Percentiles rank a stretch among this genome's conserved stretches.
These are phyloP conservation scores for Nematodospora valgi DNA, from an alignment of 805 yeast species.

Conservation along the genomic window DNA sequence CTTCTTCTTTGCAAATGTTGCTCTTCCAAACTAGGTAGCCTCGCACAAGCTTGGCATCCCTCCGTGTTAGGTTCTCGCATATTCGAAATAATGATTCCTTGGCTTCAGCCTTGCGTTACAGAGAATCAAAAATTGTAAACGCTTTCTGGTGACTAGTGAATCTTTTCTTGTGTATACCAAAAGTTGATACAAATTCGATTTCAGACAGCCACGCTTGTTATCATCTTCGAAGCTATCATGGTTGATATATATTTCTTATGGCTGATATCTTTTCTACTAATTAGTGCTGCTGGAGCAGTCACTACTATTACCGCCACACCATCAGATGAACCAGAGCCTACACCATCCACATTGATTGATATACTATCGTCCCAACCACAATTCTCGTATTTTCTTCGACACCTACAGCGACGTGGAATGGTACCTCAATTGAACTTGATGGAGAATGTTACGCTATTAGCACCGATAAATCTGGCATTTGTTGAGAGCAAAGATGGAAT, in stretches of 20 bases:
- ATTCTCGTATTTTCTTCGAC: slow-evolving; percentile 59
- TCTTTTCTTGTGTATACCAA: too few relatives aligned
- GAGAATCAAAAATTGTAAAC: too few relatives aligned
- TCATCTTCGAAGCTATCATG: too few relatives aligned
- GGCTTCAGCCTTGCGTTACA: too few relatives aligned
- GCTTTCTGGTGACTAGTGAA: too few relatives aligned
- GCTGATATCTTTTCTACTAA: background rate
- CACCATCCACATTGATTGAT: slow-evolving; percentile 57
- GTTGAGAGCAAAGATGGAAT: slow-evolving; percentile 15
- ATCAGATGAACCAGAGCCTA: slow-evolving; percentile 13
- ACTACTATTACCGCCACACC: slow-evolving; percentile 7
- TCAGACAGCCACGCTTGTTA: too few relatives aligned
- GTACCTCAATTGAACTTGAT: slow-evolving; percentile 59
- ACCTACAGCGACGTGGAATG: slow-evolving; percentile 59
- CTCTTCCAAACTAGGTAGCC: too few relatives aligned
- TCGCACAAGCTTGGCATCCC: too few relatives aligned
- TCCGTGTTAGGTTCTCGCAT: too few relatives aligned
- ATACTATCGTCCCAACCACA: slow-evolving; percentile 64
- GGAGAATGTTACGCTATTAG: slow-evolving; percentile 66
- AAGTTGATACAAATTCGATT: too few relatives aligned
- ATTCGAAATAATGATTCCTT: too few relatives aligned
- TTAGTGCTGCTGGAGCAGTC: background rate
- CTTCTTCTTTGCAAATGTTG: slow-evolving; percentile 10
- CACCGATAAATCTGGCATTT: slow-evolving; percentile 81
- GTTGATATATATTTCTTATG: too few relatives aligned